phyloP scores from a whole-genome alignment of 257 asterid genomes.

The Leonotis leonurus region DNA sequence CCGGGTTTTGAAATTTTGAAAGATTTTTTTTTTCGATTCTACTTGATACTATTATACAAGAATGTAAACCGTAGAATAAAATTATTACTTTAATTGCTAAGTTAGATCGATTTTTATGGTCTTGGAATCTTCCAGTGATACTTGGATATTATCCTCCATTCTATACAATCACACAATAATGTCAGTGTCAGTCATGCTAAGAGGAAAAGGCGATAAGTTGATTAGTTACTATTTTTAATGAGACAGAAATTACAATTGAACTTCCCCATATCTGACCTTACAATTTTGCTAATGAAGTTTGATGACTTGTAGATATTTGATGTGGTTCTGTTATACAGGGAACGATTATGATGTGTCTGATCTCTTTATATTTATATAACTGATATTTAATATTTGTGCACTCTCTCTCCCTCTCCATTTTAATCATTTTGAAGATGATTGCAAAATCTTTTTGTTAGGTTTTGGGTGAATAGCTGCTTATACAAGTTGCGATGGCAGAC shows the following conservation, averaged over 20 bases:
- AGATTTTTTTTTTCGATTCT: not conserved
- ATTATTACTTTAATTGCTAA: not conserved
- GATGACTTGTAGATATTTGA: not conserved
- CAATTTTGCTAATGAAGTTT: not conserved
- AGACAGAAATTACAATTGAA: not conserved
- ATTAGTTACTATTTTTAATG: not conserved
- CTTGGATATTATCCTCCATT: not conserved
- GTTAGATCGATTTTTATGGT: not conserved
- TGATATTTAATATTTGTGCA: not conserved
- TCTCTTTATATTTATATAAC: not conserved
- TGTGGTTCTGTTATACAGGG: not conserved
- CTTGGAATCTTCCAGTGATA: not conserved
- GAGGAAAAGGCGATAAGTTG: not conserved
- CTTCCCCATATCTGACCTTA: not conserved
- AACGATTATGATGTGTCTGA: not conserved
- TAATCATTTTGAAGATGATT: conserved; percentile 1
- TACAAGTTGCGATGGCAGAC: conserved; percentile 34
- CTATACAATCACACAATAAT: no score
- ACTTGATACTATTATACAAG: not conserved
- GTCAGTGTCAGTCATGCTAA: not conserved
- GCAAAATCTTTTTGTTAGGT: conserved; percentile 16
- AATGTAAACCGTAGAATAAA: not conserved
- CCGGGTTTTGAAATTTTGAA: not conserved
- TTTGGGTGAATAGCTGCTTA: conserved; percentile 1
- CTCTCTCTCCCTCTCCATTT: not conserved